Base-by-base conservation (phyloP, 2,329 filamentous ascomycete species). In the Magnaporthiopsis incrustans region DNA sequence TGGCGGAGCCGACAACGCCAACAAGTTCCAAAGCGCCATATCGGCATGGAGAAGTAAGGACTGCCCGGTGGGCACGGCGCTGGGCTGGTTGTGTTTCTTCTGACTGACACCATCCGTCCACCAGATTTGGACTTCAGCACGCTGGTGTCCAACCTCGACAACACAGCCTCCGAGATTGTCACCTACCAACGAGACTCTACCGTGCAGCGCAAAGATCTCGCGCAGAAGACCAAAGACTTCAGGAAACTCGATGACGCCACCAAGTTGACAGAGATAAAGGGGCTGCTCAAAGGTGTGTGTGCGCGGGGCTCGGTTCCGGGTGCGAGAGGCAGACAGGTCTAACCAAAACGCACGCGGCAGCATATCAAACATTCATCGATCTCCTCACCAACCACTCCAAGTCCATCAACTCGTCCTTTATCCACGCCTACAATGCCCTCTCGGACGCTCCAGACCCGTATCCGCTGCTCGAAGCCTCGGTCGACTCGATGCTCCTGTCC, bases 181-280 rank as follows among this genome's bases (percentile, higher is more conserved):
- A 81, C 90, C 60, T 92, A 96, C 74, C 96, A 99, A 74, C 86
- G 93, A 70, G 95, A 98, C 76, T 91, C 94, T n/a, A 89, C 97
- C 5, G 89, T 97, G 0, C 94, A 99, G 75, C 85, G 95, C 63
- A 99, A 99, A 74, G 96, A 99, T 66, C 81, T 99, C 26, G 95
- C 96, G n/a, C 93, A 97, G 73, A 98, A 97, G 82, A 99, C 95
- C 0, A 99, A 99, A 73, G 94, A 98, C 71, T 99, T 98, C 70
- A 84, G 93, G 66, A 98, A 97, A 75, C 83, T 96, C 14, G 94
- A 98, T 70, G 92, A 99, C 80, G 80, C 89, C 14, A 86, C 85
- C 64, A 99, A 98, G 76, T 78, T 99, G 63, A 81, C 82, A 6
- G 95, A 99, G 75, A 87, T 96, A 79, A 99, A 98, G 77, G 86